These are phyloP conservation scores for Afroboletus lepidellus DNA, from an alignment of 1,284 basidiomycete species.

Conservation along the genomic window DNA sequence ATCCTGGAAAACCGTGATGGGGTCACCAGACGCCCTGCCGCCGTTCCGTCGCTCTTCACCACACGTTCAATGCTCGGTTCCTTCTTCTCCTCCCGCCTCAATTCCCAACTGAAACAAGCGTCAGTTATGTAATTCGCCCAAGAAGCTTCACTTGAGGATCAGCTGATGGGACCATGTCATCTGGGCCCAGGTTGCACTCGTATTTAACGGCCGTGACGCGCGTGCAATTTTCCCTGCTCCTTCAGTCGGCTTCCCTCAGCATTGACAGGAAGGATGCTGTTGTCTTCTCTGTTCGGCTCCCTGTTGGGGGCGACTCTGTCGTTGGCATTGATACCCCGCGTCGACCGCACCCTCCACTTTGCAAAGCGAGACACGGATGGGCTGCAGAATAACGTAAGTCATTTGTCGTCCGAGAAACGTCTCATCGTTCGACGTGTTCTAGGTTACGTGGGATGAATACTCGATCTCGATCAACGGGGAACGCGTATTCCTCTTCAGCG, in stretches of 20 bases:
- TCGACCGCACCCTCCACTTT: conserved; percentile 16
- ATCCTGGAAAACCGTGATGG: too few relatives aligned
- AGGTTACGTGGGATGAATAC: conserved; percentile 49
- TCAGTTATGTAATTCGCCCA: neutral
- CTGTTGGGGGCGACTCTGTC: conserved; percentile 14
- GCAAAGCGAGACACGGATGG: conserved; percentile 13
- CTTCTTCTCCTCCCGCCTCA: neutral
- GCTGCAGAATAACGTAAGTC: conserved; percentile 22
- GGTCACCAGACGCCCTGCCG: neutral
- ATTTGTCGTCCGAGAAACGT: neutral
- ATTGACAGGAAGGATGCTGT: conserved; percentile 10
- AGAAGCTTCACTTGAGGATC: neutral
- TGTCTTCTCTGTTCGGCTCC: conserved; percentile 11
- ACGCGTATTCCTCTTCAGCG: conserved; percentile 46
- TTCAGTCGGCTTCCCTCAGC: neutral
- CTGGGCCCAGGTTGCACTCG: neutral
- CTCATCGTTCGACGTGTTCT: conserved; percentile 1
- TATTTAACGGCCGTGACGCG: conserved; percentile 3
- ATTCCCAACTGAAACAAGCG: neutral
- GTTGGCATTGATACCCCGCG: conserved; percentile 6
- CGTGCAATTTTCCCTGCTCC: neutral
- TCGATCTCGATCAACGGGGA: conserved; percentile 47
- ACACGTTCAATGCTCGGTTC: neutral
- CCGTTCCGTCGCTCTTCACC: neutral
- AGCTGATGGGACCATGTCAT: neutral